Evolutionary conservation across 345 rosid species (phyloP).

Genomic region (Camelina neglecta): DNA sequence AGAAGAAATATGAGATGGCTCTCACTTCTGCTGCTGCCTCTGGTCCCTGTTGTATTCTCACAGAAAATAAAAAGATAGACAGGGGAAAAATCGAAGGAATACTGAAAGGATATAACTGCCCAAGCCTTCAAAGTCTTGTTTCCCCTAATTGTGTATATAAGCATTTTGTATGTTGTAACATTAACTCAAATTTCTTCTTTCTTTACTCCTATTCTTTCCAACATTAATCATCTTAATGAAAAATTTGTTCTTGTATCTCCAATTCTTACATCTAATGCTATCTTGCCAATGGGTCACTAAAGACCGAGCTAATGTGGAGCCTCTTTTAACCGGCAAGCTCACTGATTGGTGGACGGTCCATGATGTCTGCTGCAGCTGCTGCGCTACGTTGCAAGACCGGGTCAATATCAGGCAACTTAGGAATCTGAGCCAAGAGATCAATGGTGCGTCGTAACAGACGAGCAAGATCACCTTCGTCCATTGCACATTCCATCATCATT

Average conservation of each 20-base stretch:
- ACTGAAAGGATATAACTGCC: constrained; percentile 25
- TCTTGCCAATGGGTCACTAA: constrained; percentile 15
- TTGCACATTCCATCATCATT: constrained; percentile 92
- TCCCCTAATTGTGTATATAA: constrained; percentile 36
- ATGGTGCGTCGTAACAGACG: constrained; percentile 81
- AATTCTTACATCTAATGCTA: constrained; percentile 29
- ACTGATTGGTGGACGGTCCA: constrained; percentile 96
- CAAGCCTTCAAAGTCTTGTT: not conserved
- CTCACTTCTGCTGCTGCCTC: constrained; percentile 17
- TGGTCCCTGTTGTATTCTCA: constrained; percentile 30
- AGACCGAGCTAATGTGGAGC: constrained; percentile 6
- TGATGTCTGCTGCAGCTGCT: constrained; percentile 61
- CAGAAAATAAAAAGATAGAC: constrained; percentile 9
- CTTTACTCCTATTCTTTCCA: constrained; percentile 40
- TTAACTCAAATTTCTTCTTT: constrained; percentile 34
- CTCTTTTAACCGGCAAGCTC: constrained; percentile 74
- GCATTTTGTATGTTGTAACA: constrained; percentile 38
- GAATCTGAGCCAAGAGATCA: constrained; percentile 88
- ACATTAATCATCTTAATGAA: constrained; percentile 40
- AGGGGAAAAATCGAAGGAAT: constrained; percentile 8
- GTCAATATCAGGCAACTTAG: constrained; percentile 87
- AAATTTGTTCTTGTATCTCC: constrained; percentile 31
- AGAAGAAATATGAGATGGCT: constrained; percentile 25
- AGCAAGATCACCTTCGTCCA: constrained; percentile 98
- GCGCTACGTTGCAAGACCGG: constrained; percentile 68